A percentile compares a stretch with the other conserved stretches of the same genome.
phyloP scores from a whole-genome alignment of 2,329 filamentous ascomycete genomes.

The Alternaria brassicicola region DNA sequence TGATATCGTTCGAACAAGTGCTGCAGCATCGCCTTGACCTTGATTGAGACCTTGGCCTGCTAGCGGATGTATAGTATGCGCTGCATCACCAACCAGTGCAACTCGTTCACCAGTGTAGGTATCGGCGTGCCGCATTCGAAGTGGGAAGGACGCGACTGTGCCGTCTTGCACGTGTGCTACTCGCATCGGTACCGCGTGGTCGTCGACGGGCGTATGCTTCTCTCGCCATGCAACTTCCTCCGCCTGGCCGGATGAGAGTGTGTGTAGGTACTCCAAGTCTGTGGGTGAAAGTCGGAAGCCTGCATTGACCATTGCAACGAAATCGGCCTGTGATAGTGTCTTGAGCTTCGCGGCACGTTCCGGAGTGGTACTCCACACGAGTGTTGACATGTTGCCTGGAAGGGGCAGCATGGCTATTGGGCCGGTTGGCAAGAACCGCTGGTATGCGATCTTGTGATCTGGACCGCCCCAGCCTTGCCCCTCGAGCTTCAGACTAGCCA shows the following conservation, averaged over 20 bases:
- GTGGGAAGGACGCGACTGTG: constrained; percentile 85
- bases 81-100: constrained; percentile 90
- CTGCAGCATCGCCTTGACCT: constrained; percentile 86
- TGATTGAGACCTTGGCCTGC: constrained; percentile 95
- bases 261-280: constrained; percentile 85
- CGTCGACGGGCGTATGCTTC: constrained; percentile 66
- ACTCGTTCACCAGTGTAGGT: constrained; percentile 90
- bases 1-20: constrained; percentile 74
- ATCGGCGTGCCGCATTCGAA: constrained; percentile 91
- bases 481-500: constrained; percentile 82
- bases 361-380: constrained; percentile 95
- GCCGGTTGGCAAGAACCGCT: constrained; percentile 90
- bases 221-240: constrained; percentile 87
- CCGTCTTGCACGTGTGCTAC: constrained; percentile 76
- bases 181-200: constrained; percentile 63
- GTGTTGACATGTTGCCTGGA: constrained; percentile 78
- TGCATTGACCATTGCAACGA: constrained; percentile 88
- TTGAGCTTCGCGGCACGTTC: constrained; percentile 80
- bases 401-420: constrained; percentile 91
- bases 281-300: constrained; percentile 82
- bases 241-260: constrained; percentile 56
- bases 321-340: constrained; percentile 72
- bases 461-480: constrained; percentile 50
- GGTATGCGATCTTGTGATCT: constrained; percentile 78
- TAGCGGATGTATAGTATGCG: constrained; percentile 92